A percentile compares a stretch with the other conserved stretches of the same genome.
Conservation (phyloP, 1,284 basidiomycete species). For the Sporisorium sorghi region DNA sequence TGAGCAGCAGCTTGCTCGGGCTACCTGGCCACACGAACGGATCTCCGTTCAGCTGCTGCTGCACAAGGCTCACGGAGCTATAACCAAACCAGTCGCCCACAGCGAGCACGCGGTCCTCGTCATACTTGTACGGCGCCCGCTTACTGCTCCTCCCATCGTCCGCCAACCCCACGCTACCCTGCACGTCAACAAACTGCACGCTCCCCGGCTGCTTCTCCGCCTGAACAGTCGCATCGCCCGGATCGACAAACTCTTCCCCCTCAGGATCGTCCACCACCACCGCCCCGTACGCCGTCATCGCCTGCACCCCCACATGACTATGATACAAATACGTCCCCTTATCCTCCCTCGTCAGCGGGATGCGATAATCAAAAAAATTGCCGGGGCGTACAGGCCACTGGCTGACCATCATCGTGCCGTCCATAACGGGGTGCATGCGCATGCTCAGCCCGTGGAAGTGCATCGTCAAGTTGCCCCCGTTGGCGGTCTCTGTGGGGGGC, state of each 20-base stretch:
- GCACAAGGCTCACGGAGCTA: conserved; percentile 14
- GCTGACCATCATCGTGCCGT: conserved; percentile 54
- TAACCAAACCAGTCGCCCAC: conserved; percentile 53
- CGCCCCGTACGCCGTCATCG: conserved; percentile 54
- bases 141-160: background rate
- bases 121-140: conserved; percentile 26
- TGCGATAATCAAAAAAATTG: conserved; percentile 51
- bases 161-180: conserved; percentile 10
- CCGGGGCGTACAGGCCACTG: conserved; percentile 58
- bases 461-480: conserved; percentile 46
- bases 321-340: conserved; percentile 55
- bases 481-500: background rate
- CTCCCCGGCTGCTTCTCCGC: background rate
- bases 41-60: conserved; percentile 26
- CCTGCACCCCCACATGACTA: conserved; percentile 56
- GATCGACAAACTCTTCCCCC: conserved; percentile 1
- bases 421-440: conserved; percentile 54
- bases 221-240: background rate
- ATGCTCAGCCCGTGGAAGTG: conserved; percentile 59
- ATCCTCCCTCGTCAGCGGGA: conserved; percentile 33
- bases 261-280: conserved; percentile 55
- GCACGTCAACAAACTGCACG: conserved; percentile 12
- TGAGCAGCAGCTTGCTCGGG: conserved; percentile 49
- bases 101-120: conserved; percentile 47
- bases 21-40: conserved; percentile 60